These are phyloP conservation scores for Phytophthora sp. DNA, from an alignment of 352 stramenopile genomes.

Conservation along the genomic window DNA sequence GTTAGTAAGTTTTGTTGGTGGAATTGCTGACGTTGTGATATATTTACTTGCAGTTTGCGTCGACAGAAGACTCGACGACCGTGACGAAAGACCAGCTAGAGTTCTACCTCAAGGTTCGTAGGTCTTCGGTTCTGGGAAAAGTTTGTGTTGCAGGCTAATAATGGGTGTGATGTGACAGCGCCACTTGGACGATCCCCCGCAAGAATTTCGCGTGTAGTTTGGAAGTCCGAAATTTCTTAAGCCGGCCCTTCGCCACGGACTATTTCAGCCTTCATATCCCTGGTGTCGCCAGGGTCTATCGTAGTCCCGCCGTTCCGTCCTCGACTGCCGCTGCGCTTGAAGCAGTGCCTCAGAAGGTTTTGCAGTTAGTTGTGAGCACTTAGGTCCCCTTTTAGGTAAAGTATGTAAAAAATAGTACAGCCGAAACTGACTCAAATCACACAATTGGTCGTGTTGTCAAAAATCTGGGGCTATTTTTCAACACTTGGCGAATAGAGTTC, in stretches of 20 bases:
- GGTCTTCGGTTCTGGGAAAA: not conserved
- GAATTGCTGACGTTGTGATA: not conserved
- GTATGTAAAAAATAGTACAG: conserved; percentile 39
- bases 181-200: conserved; percentile 46
- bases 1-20: not conserved
- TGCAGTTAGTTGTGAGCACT: conserved; percentile 34
- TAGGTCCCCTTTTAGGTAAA: conserved; percentile 19
- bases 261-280: conserved; percentile 18
- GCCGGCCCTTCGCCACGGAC: not conserved
- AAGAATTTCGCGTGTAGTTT: conserved; percentile 44
- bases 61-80: conserved; percentile 59
- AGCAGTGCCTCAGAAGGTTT: conserved; percentile 30
- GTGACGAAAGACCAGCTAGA: conserved; percentile 86
- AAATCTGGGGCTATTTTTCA: conserved; percentile 19
- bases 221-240: conserved; percentile 5
- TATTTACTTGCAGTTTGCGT: conserved; percentile 44
- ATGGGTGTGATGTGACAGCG: conserved; percentile 39
- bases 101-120: conserved; percentile 85
- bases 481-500: not conserved
- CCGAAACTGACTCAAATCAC: conserved; percentile 26
- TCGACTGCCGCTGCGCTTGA: conserved; percentile 27
- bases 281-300: conserved; percentile 13
- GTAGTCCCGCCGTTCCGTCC: conserved; percentile 17
- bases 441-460: not conserved
- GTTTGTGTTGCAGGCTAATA: conserved; percentile 11